Conservation (phyloP, 805 yeast species). For the Barnettozyma pratensis region DNA sequence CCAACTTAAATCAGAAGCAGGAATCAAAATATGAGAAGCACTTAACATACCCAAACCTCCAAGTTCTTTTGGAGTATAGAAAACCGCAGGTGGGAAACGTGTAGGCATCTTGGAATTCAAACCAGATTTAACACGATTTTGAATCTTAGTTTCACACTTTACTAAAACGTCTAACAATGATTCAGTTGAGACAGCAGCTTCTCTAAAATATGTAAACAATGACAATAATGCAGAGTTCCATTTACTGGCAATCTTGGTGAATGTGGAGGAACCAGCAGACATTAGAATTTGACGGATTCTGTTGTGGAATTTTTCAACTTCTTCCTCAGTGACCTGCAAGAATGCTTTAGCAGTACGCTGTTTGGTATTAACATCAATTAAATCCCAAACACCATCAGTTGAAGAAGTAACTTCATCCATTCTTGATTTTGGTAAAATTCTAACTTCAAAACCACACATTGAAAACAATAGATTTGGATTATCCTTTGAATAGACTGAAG, state of each 20-base stretch:
- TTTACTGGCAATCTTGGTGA: conserved; percentile 87
- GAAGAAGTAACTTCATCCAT: conserved; percentile 45
- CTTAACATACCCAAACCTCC: conserved; percentile 98
- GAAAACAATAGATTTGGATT: conserved; percentile 85
- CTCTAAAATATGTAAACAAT: conserved; percentile 84
- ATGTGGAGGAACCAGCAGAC: conserved; percentile 95
- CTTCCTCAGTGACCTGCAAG: conserved; percentile 76
- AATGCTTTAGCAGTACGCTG: conserved; percentile 88
- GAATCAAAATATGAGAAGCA: conserved; percentile 93
- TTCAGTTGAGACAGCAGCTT: conserved; percentile 84
- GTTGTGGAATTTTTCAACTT: conserved; percentile 73
- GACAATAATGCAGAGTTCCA: conserved; percentile 94
- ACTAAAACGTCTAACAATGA: conserved; percentile 75
- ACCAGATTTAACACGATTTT: conserved; percentile 91
- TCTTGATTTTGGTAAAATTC: conserved; percentile 76
- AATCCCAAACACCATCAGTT: conserved; percentile 90
- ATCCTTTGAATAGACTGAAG: conserved; percentile 85
- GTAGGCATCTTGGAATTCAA: conserved; percentile 98
- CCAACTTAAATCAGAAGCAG: conserved; percentile 88
- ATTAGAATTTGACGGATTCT: conserved; percentile 84
- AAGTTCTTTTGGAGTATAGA: conserved; percentile 93
- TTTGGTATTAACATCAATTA: conserved; percentile 61
- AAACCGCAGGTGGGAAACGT: conserved; percentile 97
- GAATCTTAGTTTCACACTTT: conserved; percentile 87
- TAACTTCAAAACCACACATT: conserved; percentile 93